Conservation (phyloP, 306 rosid genomes). For the Vicia villosa region DNA sequence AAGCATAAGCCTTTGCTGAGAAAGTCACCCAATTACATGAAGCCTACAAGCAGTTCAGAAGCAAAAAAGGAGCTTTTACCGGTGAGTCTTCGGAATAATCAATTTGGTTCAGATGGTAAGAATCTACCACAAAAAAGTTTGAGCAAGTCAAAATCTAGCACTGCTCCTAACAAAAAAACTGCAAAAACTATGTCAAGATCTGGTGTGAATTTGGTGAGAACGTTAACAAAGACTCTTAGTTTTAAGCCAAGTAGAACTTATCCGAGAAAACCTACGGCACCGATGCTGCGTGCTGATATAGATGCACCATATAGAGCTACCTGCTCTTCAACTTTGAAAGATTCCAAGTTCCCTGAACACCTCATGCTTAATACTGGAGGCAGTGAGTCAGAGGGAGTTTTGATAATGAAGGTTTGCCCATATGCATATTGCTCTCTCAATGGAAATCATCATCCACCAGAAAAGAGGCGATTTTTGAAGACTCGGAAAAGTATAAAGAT, state of each 20-base stretch:
- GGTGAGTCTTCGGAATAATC: slow-evolving; percentile 45
- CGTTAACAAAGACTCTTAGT: slow-evolving; percentile 52
- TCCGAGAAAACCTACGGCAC: slow-evolving; percentile 48
- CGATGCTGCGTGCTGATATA: slow-evolving; percentile 45
- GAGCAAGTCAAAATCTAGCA: slow-evolving; percentile 35
- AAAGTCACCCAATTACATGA: slow-evolving; percentile 74
- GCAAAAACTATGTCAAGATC: slow-evolving; percentile 44
- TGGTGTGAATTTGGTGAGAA: slow-evolving; percentile 50
- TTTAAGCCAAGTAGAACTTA: slow-evolving; percentile 50
- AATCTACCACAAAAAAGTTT: slow-evolving; percentile 37
- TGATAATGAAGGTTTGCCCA: slow-evolving; percentile 69
- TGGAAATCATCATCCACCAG: slow-evolving; percentile 58
- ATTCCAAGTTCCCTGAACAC: slow-evolving; percentile 53
- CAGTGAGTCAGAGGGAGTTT: slow-evolving; percentile 68
- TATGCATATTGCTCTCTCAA: slow-evolving; percentile 86
- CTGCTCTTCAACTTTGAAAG: slow-evolving; percentile 81
- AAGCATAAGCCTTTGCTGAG: slow-evolving; percentile 45
- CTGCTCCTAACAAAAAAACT: slow-evolving; percentile 42
- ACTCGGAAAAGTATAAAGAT: slow-evolving; percentile 49
- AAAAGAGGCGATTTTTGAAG: slow-evolving; percentile 54
- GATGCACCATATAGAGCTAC: slow-evolving; percentile 54
- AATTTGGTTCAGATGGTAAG: slow-evolving; percentile 42
- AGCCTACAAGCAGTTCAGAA: slow-evolving; percentile 69
- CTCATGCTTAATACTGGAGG: slow-evolving; percentile 58
- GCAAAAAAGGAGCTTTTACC: slow-evolving; percentile 61